Conservation (phyloP, 1,284 basidiomycete genomes). For the Marasmius oreades region DNA sequence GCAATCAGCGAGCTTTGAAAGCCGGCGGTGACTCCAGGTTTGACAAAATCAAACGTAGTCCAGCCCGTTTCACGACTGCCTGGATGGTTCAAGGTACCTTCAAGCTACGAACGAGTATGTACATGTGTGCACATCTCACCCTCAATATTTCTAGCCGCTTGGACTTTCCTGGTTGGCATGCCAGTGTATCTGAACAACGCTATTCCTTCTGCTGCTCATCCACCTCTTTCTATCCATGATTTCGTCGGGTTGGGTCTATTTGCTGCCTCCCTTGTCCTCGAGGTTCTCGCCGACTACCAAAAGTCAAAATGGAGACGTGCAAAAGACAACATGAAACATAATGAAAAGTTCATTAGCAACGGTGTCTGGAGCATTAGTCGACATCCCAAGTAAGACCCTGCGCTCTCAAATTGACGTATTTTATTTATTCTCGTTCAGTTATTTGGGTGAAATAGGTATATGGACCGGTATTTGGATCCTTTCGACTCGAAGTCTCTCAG, state of each 20-base stretch:
- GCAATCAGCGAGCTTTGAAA: conserved; percentile 35
- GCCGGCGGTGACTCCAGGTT: conserved; percentile 63
- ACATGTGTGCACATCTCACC: background rate
- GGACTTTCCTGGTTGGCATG: conserved; percentile 67
- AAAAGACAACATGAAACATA: conserved; percentile 66
- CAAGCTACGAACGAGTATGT: background rate
- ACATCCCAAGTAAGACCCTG: conserved; percentile 66
- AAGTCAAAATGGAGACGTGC: conserved; percentile 65
- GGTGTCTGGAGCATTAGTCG: conserved; percentile 73
- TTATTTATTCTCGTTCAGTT: conserved; percentile 37
- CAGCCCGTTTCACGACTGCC: conserved; percentile 54
- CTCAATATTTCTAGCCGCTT: conserved; percentile 44
- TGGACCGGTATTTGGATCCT: conserved; percentile 72
- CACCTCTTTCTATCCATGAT: conserved; percentile 57
- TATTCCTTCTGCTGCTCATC: conserved; percentile 53
- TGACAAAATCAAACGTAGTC: conserved; percentile 63
- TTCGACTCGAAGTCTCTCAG: conserved; percentile 46
- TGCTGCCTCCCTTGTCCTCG: conserved; percentile 55
- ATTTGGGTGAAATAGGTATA: conserved; percentile 74
- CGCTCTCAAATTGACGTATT: background rate
- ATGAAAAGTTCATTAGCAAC: conserved; percentile 69
- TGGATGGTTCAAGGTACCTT: conserved; percentile 70
- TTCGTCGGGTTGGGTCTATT: conserved; percentile 58
- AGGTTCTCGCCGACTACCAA: conserved; percentile 67
- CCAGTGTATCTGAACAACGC: conserved; percentile 68